phyloP scores from a whole-genome alignment of 2,329 filamentous ascomycete genomes.

The Annulohypoxylon truncatum region DNA sequence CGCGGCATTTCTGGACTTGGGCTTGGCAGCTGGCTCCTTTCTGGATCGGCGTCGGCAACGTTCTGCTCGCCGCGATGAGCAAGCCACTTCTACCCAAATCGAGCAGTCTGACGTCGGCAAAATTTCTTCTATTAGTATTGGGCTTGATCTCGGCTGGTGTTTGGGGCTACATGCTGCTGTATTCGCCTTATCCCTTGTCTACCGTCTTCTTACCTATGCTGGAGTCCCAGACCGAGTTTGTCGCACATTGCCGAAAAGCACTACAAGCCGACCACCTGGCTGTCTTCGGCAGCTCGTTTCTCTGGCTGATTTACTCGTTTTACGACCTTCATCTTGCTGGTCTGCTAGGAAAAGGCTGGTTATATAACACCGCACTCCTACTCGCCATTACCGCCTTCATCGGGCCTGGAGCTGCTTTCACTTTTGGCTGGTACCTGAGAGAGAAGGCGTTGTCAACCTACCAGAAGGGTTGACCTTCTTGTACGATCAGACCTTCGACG shows the following conservation, averaged over 20 bases:
- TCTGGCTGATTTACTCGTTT: conserved; percentile 37
- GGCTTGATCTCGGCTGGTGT: conserved; percentile 28
- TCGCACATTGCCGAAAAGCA: conserved; percentile 22
- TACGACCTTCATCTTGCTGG: conserved; percentile 23
- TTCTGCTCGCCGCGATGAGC: conserved; percentile 9
- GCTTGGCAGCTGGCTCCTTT: conserved; percentile 44
- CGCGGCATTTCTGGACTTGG: conserved; percentile 44
- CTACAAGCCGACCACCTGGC: conserved; percentile 29
- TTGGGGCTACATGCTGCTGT: conserved; percentile 25
- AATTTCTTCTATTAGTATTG: conserved; percentile 5
- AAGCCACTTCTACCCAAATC: conserved; percentile 10
- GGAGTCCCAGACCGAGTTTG: conserved; percentile 16
- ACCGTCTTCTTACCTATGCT: conserved; percentile 31
- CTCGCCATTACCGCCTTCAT: neutral
- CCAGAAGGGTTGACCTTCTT: neutral
- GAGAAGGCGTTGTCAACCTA: conserved; percentile 18
- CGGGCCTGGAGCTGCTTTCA: conserved; percentile 31
- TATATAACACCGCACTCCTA: conserved; percentile 17
- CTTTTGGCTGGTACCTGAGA: conserved; percentile 28
- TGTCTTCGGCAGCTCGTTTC: conserved; percentile 19
- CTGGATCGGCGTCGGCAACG: conserved; percentile 41
- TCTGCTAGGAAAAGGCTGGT: conserved; percentile 14
- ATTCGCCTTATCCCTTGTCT: conserved; percentile 25
- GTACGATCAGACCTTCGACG: too few relatives aligned
- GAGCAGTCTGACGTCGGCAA: conserved; percentile 7